phyloP scores from a whole-genome alignment of 768 basidiomycete species.

The Suillus subalutaceus region DNA sequence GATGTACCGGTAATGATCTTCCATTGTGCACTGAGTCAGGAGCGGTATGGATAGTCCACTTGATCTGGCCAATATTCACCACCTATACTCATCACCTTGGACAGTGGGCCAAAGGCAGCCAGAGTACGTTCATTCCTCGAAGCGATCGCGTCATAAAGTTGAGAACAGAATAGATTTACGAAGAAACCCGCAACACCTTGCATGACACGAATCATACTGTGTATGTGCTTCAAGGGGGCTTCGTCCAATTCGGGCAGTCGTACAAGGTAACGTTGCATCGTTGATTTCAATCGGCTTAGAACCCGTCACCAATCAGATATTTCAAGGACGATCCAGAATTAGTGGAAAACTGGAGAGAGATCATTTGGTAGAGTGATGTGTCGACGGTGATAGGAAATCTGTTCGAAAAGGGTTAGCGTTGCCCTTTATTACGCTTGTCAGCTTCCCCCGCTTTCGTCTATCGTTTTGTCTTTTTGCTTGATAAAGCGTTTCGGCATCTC shows the following conservation, averaged over 20 bases:
- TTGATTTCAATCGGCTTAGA: not conserved
- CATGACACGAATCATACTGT: constrained; percentile 57
- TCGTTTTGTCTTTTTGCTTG: constrained; percentile 40
- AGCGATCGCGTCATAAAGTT: not conserved
- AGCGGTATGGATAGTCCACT: constrained; percentile 52
- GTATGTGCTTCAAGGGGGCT: constrained; percentile 71
- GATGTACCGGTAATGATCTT: constrained; percentile 69
- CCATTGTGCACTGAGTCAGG: constrained; percentile 79
- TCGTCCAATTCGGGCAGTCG: constrained; percentile 66
- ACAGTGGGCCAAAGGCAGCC: constrained; percentile 79
- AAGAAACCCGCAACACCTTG: constrained; percentile 57
- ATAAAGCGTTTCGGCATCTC: constrained; percentile 58
- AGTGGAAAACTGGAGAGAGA: constrained; percentile 77
- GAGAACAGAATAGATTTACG: constrained; percentile 58
- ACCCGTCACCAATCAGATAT: constrained; percentile 1
- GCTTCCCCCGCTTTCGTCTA: constrained; percentile 13
- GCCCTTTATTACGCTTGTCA: constrained; percentile 2
- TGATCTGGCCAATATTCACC: constrained; percentile 4
- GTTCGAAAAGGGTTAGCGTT: constrained; percentile 2
- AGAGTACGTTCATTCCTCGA: constrained; percentile 45
- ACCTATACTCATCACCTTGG: constrained; percentile 13
- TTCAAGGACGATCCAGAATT: constrained; percentile 63
- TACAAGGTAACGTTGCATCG: constrained; percentile 52
- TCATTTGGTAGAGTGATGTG: constrained; percentile 52
- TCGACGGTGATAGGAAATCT: not conserved